phyloP scores from a whole-genome alignment of 345 rosid species.

The Hibiscus mutabilis region DNA sequence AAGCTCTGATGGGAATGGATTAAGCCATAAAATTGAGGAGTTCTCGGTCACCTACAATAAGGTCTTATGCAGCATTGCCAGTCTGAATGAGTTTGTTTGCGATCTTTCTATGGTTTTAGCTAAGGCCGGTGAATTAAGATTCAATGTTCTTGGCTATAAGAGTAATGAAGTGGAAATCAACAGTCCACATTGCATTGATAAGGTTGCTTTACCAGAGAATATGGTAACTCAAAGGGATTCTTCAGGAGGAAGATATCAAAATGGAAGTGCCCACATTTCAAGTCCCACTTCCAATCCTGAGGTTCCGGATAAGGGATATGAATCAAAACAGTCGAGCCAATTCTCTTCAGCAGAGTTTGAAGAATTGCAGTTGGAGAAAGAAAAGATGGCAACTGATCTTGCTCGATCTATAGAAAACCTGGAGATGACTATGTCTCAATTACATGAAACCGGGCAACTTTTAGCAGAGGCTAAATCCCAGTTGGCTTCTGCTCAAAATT shows the following conservation, averaged over 20 bases:
- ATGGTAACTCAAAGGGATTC: conserved; percentile 44
- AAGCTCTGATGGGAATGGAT: conserved; percentile 28
- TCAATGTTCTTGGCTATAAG: conserved; percentile 54
- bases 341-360: conserved; percentile 56
- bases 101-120: conserved; percentile 63
- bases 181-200: conserved; percentile 92
- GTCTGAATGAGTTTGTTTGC: conserved; percentile 46
- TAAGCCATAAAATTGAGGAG: conserved; percentile 51
- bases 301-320: conserved; percentile 74
- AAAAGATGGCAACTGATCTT: conserved; percentile 50
- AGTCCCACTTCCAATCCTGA: conserved; percentile 66
- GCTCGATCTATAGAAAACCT: conserved; percentile 53
- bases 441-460: conserved; percentile 73
- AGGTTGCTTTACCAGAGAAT: conserved; percentile 83
- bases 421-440: conserved; percentile 59
- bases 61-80: conserved; percentile 30
- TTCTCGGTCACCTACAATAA: conserved; percentile 53
- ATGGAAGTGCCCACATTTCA: conserved; percentile 47
- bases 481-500: conserved; percentile 55
- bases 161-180: conserved; percentile 55
- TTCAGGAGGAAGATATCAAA: conserved; percentile 50
- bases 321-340: conserved; percentile 34
- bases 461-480: conserved; percentile 65
- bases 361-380: conserved; percentile 67
- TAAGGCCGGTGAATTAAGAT: conserved; percentile 58